These are phyloP conservation scores for Liriodendron chinense DNA, from an alignment of 164 flowering plant genomes.

Conservation along the genomic window DNA sequence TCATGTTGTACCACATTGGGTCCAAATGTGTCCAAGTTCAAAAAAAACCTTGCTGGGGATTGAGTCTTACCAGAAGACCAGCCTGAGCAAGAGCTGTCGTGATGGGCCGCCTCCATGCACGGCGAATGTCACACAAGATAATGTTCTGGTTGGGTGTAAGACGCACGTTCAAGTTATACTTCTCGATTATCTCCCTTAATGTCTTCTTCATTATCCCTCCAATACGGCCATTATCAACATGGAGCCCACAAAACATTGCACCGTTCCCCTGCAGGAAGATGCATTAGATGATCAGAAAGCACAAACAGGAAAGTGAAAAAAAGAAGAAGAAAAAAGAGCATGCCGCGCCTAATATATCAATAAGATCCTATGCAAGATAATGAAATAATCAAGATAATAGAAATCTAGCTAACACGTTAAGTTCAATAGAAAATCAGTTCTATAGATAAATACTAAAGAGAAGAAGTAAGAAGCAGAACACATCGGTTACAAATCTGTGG, in stretches of 20 bases:
- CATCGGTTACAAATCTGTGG: neutral
- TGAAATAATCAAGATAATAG: neutral
- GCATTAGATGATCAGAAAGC: neutral
- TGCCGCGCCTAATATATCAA: neutral
- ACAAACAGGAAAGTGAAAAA: neutral
- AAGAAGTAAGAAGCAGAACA: neutral
- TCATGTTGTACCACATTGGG: no score
- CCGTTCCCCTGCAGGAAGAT: slow-evolving; percentile 70
- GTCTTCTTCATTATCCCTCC: slow-evolving; percentile 79
- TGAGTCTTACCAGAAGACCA: slow-evolving; percentile 73
- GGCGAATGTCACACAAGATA: slow-evolving; percentile 74
- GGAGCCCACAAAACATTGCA: slow-evolving; percentile 79
- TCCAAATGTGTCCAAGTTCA: no score
- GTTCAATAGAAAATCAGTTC: neutral
- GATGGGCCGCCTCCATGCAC: slow-evolving; percentile 78
- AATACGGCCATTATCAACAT: slow-evolving; percentile 95
- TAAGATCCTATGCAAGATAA: neutral
- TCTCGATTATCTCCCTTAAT: slow-evolving; percentile 84
- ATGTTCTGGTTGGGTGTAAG: slow-evolving; percentile 95
- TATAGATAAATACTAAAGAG: neutral
- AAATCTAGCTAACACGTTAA: neutral
- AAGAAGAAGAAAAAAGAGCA: neutral
- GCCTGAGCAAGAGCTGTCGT: slow-evolving; percentile 82
- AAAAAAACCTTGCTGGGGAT: no score
- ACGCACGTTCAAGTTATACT: slow-evolving; percentile 78